phyloP scores from a whole-genome alignment of 2,329 filamentous ascomycete species.

The Boeremia lycopersici region DNA sequence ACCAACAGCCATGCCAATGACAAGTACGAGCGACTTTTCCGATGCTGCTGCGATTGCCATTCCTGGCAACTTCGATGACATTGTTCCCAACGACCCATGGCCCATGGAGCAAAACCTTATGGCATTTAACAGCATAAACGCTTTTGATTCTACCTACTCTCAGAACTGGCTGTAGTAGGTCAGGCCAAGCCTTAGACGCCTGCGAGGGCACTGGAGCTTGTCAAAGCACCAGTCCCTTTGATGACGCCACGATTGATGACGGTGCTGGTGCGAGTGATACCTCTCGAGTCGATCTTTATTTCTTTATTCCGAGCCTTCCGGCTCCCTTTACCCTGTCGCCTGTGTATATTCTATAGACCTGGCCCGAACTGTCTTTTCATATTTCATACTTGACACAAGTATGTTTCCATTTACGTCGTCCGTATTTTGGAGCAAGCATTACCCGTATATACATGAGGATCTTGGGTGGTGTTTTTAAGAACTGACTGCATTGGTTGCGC shows the following conservation, averaged over 20 bases:
- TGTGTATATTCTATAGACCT: constrained; percentile 44
- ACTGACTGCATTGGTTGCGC: constrained; percentile 14
- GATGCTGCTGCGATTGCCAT: constrained; percentile 42
- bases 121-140: constrained; percentile 31
- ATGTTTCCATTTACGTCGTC: constrained; percentile 17
- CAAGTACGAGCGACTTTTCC: constrained; percentile 28
- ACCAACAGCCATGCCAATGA: constrained; percentile 32
- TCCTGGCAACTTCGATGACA: constrained; percentile 39
- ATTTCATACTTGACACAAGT: constrained; percentile 13
- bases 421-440: constrained; percentile 8
- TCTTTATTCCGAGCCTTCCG: constrained; percentile 25
- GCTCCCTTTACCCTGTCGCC: constrained; percentile 38
- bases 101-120: constrained; percentile 35
- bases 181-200: constrained; percentile 43
- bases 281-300: constrained; percentile 28
- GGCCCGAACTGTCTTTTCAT: constrained; percentile 23
- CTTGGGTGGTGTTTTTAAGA: constrained; percentile 16
- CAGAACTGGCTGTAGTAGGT: constrained; percentile 38
- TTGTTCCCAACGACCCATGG: constrained; percentile 39
- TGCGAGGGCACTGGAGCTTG: constrained; percentile 21
- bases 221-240: constrained; percentile 25
- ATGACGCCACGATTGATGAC: constrained; percentile 48
- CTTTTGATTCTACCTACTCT: constrained; percentile 34
- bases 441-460: constrained; percentile 11
- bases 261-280: constrained; percentile 39